Percentiles rank a stretch among this genome's conserved stretches.
These are phyloP conservation scores for Paramecium biaurelia DNA, from an alignment of 73 alveolate species.

Conservation along the genomic window DNA sequence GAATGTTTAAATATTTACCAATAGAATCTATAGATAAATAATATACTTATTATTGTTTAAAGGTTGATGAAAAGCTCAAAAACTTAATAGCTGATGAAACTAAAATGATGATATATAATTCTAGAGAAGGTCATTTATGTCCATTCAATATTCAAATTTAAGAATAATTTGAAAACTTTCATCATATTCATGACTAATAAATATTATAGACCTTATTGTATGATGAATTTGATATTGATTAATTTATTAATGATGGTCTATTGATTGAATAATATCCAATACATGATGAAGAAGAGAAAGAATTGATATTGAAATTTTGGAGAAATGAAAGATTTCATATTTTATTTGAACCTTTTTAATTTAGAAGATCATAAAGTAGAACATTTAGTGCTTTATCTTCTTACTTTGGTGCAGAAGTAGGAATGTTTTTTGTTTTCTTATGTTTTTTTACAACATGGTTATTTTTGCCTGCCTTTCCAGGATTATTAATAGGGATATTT, in stretches of 20 bases:
- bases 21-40: background rate
- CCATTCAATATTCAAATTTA: background rate
- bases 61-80: background rate
- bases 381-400: conserved; percentile 8
- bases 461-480: conserved; percentile 20
- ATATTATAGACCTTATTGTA: background rate
- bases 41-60: background rate
- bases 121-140: background rate
- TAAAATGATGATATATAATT: background rate
- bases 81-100: background rate
- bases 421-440: background rate
- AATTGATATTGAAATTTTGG: background rate
- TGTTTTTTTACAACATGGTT: conserved; percentile 1
- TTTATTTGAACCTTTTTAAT: background rate
- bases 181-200: background rate
- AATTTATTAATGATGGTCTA: background rate
- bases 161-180: background rate
- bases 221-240: conserved; percentile 5
- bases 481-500: background rate
- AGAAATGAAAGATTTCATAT: background rate
- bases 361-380: background rate
- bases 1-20: background rate
- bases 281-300: conserved; percentile 4
- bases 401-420: background rate
- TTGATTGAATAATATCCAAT: background rate